phyloP scores from a whole-genome alignment of 2,329 filamentous ascomycete species.

The Teratosphaeriaceae sp. region DNA sequence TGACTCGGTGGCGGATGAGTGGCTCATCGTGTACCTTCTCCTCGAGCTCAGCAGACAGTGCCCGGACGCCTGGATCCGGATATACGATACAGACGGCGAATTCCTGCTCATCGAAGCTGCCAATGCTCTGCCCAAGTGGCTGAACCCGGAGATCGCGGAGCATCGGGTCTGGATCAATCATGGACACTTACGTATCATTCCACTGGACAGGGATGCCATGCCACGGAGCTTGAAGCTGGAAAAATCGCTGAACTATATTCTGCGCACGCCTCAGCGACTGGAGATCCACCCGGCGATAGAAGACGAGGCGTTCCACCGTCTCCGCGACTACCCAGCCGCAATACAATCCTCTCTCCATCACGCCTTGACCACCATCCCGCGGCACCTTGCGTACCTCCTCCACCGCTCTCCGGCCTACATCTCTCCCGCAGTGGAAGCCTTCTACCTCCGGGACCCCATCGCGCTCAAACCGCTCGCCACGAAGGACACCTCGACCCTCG shows the following conservation, averaged over 20 bases:
- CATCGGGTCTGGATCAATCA: slow-evolving; percentile 86
- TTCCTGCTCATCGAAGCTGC: slow-evolving; percentile 94
- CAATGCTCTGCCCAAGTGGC: slow-evolving; percentile 77
- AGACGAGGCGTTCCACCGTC: slow-evolving; percentile 82
- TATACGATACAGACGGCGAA: slow-evolving; percentile 86
- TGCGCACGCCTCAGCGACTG: slow-evolving; percentile 49
- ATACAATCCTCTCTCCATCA: slow-evolving; percentile 72
- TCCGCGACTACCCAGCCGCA: slow-evolving; percentile 74
- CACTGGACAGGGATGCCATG: slow-evolving; percentile 34
- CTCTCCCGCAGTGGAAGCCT: slow-evolving; percentile 78
- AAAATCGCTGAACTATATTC: slow-evolving; percentile 59
- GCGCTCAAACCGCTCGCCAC: slow-evolving; percentile 62
- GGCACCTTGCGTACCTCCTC: slow-evolving; percentile 73
- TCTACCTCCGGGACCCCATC: slow-evolving; percentile 83
- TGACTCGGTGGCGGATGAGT: slow-evolving; percentile 94
- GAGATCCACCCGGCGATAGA: slow-evolving; percentile 70
- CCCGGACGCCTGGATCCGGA: slow-evolving; percentile 69
- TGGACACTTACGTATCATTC: slow-evolving; percentile 68
- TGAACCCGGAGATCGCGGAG: slow-evolving; percentile 82
- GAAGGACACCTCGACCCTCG: slow-evolving; percentile 46
- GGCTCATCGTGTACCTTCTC: slow-evolving; percentile 88
- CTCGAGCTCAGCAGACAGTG: slow-evolving; percentile 71
- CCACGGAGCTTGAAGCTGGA: slow-evolving; percentile 51
- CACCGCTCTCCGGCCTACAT: slow-evolving; percentile 69
- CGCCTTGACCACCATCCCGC: slow-evolving; percentile 65